Evolutionary conservation across 495 filamentous ascomycete genomes (phyloP).

Genomic region (Tuber microsphaerosporum): DNA sequence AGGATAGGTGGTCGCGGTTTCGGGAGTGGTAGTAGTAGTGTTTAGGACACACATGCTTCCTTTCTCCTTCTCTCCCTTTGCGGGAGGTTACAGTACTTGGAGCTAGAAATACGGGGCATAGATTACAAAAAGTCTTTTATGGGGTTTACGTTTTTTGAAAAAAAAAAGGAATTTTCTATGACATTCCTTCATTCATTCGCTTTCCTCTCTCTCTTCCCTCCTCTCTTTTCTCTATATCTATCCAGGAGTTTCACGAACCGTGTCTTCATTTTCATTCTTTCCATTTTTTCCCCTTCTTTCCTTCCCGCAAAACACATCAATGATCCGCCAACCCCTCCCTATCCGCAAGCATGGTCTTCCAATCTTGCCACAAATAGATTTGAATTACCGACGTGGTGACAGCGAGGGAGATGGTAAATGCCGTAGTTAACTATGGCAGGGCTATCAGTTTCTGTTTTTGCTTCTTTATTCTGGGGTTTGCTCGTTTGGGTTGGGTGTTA

Average conservation of each 20-base stretch:
- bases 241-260: neutral
- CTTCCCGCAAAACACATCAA: neutral
- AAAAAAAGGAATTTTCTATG: neutral
- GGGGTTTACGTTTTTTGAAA: neutral
- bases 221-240: neutral
- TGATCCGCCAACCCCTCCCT: neutral
- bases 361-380: neutral
- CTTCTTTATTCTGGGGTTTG: neutral
- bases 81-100: neutral
- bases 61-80: neutral
- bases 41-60: neutral
- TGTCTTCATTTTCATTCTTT: neutral
- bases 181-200: neutral
- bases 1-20: constrained; percentile 30
- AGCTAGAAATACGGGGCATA: neutral
- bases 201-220: neutral
- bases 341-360: neutral
- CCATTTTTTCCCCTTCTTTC: neutral
- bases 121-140: neutral
- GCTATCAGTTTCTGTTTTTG: neutral
- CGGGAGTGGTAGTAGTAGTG: constrained; percentile 19
- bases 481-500: neutral
- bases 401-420: neutral
- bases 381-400: neutral
- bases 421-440: neutral